Conservation (phyloP, 495 filamentous ascomycete genomes). For the Lasiosphaeria hispida region DNA sequence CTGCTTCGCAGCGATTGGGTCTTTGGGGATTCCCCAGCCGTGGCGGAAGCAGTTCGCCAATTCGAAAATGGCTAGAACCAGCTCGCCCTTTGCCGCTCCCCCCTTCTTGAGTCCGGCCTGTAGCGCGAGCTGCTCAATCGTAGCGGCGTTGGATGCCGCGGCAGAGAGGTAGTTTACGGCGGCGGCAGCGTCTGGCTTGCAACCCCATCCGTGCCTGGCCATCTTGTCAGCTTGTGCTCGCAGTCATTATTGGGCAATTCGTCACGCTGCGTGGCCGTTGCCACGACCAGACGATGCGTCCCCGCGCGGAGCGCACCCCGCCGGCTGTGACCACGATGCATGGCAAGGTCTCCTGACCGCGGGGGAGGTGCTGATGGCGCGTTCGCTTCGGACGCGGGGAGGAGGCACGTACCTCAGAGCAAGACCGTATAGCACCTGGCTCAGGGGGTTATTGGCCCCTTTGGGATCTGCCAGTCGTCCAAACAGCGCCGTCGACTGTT, state of each 20-base stretch:
- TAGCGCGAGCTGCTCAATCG: conserved; percentile 79
- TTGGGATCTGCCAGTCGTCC: conserved; percentile 80
- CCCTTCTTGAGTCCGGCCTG: conserved; percentile 86
- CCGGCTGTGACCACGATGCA: conserved; percentile 7
- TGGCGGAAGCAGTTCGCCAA: conserved; percentile 93
- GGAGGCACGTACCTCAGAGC: conserved; percentile 69
- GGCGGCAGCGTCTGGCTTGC: conserved; percentile 62
- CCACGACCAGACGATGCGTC: conserved; percentile 18
- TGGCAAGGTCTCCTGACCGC: conserved; percentile 1
- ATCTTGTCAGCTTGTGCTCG: conserved; percentile 14
- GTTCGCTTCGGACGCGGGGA: neutral
- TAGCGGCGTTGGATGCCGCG: conserved; percentile 88
- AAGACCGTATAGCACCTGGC: conserved; percentile 94
- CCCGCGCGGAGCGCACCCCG: neutral
- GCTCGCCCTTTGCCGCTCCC: conserved; percentile 91
- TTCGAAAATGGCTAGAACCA: conserved; percentile 97
- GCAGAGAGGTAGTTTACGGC: conserved; percentile 81
- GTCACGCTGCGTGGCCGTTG: conserved; percentile 12
- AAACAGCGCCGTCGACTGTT: conserved; percentile 80
- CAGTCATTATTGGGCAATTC: conserved; percentile 20
- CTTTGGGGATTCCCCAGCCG: conserved; percentile 90
- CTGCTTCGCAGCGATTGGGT: conserved; percentile 77
- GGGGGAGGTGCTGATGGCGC: neutral
- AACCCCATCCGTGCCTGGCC: conserved; percentile 90
- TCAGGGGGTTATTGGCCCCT: conserved; percentile 85